Percentiles rank a stretch among this genome's conserved stretches.
Evolutionary conservation across 2,329 filamentous ascomycete genomes (phyloP).

Genomic region (Fusarium sp.): DNA sequence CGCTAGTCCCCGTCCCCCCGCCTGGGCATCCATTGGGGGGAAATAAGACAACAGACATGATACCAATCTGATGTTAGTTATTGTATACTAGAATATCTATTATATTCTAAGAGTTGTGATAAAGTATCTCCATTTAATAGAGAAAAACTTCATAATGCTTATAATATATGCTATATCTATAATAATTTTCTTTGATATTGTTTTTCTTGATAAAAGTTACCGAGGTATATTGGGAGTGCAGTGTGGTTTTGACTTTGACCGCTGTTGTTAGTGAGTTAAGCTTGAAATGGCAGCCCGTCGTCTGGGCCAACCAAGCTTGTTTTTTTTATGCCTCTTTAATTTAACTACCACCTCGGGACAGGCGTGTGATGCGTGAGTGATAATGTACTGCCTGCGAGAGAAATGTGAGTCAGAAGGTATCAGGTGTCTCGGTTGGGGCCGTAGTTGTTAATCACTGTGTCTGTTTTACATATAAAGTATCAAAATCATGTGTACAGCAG

Average conservation of each 20-base stretch:
- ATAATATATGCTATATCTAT: too few relatives aligned
- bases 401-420: neutral
- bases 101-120: too few relatives aligned
- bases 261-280: conserved; percentile 22
- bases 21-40: conserved; percentile 15
- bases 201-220: too few relatives aligned
- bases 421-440: neutral
- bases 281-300: conserved; percentile 4
- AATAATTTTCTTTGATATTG: too few relatives aligned
- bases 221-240: too few relatives aligned
- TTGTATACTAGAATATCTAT: too few relatives aligned
- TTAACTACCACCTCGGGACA: too few relatives aligned
- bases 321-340: neutral
- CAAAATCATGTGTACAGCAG: neutral
- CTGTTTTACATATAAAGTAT: neutral
- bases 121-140: too few relatives aligned
- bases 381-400: neutral
- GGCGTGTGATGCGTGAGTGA: neutral
- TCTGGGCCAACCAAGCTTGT: conserved; percentile 33
- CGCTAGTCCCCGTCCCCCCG: conserved; percentile 29
- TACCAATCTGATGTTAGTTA: too few relatives aligned
- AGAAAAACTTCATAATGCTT: too few relatives aligned
- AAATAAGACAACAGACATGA: too few relatives aligned
- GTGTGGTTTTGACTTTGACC: conserved; percentile 19
- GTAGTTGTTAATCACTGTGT: neutral